Conservation (phyloP, 2,329 filamentous ascomycete species). For the Colletotrichum truncatum region DNA sequence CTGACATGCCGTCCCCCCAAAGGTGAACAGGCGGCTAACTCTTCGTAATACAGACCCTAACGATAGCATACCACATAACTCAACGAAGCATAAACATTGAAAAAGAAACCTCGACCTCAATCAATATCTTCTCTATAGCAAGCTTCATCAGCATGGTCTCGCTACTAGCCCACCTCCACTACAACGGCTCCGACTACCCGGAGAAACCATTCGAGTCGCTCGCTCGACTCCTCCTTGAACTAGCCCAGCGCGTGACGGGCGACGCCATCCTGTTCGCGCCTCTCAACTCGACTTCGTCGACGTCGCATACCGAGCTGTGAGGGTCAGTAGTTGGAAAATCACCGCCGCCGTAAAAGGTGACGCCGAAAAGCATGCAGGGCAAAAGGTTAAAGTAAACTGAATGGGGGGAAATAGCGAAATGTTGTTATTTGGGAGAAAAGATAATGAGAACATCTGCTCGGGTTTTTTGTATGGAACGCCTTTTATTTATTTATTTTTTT, state of each 20-base stretch:
- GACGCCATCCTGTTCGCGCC: constrained; percentile 3
- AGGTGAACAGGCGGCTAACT: not conserved
- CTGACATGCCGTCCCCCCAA: not conserved
- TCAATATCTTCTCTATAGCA: constrained; percentile 79
- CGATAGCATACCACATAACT: constrained; percentile 78
- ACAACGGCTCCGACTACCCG: constrained; percentile 68
- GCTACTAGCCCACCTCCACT: constrained; percentile 73
- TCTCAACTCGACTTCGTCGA: not conserved
- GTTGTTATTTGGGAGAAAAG: not conserved
- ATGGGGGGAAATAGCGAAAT: not conserved
- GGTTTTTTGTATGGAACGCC: not conserved
- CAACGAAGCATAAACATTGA: constrained; percentile 83
- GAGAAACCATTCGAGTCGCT: constrained; percentile 56
- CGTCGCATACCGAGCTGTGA: constrained; percentile 10
- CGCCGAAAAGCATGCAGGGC: not conserved
- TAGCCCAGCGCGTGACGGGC: not conserved
- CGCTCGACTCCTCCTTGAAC: constrained; percentile 6
- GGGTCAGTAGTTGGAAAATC: no score
- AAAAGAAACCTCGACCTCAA: constrained; percentile 81
- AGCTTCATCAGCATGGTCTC: constrained; percentile 80
- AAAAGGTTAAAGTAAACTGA: not conserved
- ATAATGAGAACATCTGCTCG: not conserved
- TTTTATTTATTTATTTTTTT: not conserved
- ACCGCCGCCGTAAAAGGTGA: not conserved
- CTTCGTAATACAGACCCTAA: constrained; percentile 64